These are phyloP conservation scores for Hypoxylon sp. DNA, from an alignment of 2,329 filamentous ascomycete species.

Conservation along the genomic window DNA sequence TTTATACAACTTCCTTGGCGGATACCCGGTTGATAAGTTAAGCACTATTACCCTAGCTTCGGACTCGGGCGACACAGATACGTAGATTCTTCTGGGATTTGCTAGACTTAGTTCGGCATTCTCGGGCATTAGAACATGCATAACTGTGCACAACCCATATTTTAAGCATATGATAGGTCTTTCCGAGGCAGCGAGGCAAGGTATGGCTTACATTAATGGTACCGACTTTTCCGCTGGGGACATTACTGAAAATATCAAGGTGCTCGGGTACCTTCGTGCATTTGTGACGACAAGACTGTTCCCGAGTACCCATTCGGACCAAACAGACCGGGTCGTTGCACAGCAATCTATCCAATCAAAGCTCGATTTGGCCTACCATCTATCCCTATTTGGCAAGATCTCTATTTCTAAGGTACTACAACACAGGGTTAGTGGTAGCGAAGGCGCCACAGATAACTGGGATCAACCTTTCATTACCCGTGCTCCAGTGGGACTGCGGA, in stretches of 20 bases:
- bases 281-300: slow-evolving; percentile 40
- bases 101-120: slow-evolving; percentile 8
- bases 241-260: slow-evolving; percentile 26
- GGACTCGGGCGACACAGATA: neutral
- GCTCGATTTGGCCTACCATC: neutral
- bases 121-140: slow-evolving; percentile 5
- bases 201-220: slow-evolving; percentile 2
- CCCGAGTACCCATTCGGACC: slow-evolving; percentile 31
- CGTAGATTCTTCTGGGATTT: slow-evolving; percentile 32
- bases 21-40: slow-evolving; percentile 29
- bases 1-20: slow-evolving; percentile 46
- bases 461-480: slow-evolving; percentile 3
- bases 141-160: neutral
- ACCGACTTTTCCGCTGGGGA: slow-evolving; percentile 5
- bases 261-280: slow-evolving; percentile 8
- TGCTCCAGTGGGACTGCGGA: slow-evolving; percentile 3
- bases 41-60: slow-evolving; percentile 24
- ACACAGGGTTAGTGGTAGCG: slow-evolving; percentile 30
- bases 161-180: slow-evolving; percentile 12
- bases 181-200: neutral
- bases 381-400: slow-evolving; percentile 39
- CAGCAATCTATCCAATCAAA: slow-evolving; percentile 28
- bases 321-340: slow-evolving; percentile 30
- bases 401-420: slow-evolving; percentile 13
- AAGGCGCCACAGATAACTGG: slow-evolving; percentile 25